phyloP scores from a whole-genome alignment of 345 rosid genomes.

The Salix caprea region DNA sequence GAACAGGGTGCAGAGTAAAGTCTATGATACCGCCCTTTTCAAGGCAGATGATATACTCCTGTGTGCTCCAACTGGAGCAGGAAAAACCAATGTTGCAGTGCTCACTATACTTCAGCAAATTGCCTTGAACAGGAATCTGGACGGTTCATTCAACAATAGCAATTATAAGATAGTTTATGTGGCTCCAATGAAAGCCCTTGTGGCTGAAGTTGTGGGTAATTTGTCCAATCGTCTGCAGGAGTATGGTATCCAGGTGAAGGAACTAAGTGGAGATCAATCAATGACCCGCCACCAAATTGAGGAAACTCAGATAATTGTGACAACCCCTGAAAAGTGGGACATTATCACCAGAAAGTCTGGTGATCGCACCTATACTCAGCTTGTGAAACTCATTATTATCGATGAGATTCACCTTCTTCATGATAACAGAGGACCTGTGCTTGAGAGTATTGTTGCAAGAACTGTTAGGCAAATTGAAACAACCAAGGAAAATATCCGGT shows the following conservation, averaged over 20 bases:
- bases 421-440: slow-evolving; percentile 96
- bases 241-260: slow-evolving; percentile 72
- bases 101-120: slow-evolving; percentile 96
- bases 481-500: slow-evolving; percentile 76
- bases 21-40: slow-evolving; percentile 75
- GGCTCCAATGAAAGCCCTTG: slow-evolving; percentile 99
- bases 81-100: slow-evolving; percentile 94
- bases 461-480: slow-evolving; percentile 95
- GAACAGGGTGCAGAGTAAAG: slow-evolving; percentile 93
- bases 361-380: slow-evolving; percentile 92
- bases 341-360: slow-evolving; percentile 96
- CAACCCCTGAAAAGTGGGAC: slow-evolving; percentile 99
- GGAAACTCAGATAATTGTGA: slow-evolving; percentile 92
- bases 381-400: slow-evolving; percentile 81
- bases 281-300: slow-evolving; percentile 90
- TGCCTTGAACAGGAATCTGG: slow-evolving; percentile 49
- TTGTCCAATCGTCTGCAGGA: slow-evolving; percentile 73
- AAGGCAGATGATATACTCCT: slow-evolving; percentile 74
- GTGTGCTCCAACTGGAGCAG: slow-evolving; percentile 99
- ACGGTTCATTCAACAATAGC: slow-evolving; percentile 69
- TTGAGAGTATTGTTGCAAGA: slow-evolving; percentile 96
- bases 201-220: slow-evolving; percentile 92
- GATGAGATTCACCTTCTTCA: slow-evolving; percentile 99
- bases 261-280: slow-evolving; percentile 92
- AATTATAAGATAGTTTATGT: slow-evolving; percentile 90